Percentiles rank a stretch among this genome's conserved stretches.
These are phyloP conservation scores for Purpureocillium takamizusanense DNA, from an alignment of 2,329 filamentous ascomycete species.

Conservation along the genomic window DNA sequence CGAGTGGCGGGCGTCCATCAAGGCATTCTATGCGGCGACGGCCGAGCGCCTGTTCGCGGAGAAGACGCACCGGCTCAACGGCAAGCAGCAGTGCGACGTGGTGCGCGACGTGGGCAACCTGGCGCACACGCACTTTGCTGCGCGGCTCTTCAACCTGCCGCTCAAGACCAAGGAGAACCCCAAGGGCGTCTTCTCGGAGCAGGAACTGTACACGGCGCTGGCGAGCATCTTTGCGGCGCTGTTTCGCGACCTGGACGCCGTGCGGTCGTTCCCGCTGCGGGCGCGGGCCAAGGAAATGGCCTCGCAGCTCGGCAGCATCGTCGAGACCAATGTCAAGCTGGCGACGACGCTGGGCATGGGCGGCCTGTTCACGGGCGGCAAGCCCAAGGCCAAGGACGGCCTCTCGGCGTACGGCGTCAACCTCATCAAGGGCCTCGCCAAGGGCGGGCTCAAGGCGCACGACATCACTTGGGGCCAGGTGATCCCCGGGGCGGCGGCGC, in stretches of 20 bases:
- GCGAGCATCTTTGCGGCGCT: constrained; percentile 56
- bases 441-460: constrained; percentile 50
- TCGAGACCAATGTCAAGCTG: constrained; percentile 58
- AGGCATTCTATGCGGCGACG: constrained; percentile 57
- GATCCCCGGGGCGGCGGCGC: constrained; percentile 55
- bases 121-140: constrained; percentile 54
- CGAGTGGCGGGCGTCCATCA: constrained; percentile 53
- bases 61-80: constrained; percentile 53
- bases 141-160: constrained; percentile 55
- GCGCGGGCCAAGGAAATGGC: constrained; percentile 48
- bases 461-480: constrained; percentile 67
- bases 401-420: constrained; percentile 56
- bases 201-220: constrained; percentile 53
- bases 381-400: constrained; percentile 34
- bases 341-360: constrained; percentile 27
- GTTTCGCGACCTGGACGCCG: constrained; percentile 57
- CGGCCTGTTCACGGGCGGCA: constrained; percentile 41
- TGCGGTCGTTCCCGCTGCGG: constrained; percentile 56
- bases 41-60: constrained; percentile 52
- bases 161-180: constrained; percentile 54
- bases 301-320: constrained; percentile 47
- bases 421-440: constrained; percentile 55
- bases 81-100: constrained; percentile 56
- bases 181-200: constrained; percentile 46
- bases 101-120: constrained; percentile 62